These are phyloP conservation scores for Blastomyces parvus DNA, from an alignment of 2,329 filamentous ascomycete genomes.

Conservation along the genomic window DNA sequence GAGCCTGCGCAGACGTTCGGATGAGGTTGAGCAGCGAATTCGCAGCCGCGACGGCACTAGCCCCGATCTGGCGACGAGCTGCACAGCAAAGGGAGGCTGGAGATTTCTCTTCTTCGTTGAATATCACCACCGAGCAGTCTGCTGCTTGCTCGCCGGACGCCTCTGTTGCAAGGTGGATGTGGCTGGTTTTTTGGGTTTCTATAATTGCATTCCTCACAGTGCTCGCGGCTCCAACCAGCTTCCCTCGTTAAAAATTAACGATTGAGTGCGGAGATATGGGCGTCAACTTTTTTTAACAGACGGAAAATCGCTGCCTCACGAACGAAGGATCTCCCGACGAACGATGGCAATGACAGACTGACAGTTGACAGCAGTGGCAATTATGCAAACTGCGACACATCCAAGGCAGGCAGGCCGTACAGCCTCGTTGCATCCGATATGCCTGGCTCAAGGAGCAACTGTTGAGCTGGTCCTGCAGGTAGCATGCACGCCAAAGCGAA, in stretches of 20 bases:
- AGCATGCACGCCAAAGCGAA: conserved; percentile 13
- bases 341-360: conserved; percentile 20
- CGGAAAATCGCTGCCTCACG: background rate
- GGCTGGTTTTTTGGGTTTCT: background rate
- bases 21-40: background rate
- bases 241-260: background rate
- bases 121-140: background rate
- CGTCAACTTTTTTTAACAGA: background rate
- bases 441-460: background rate
- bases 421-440: conserved; percentile 1
- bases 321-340: background rate
- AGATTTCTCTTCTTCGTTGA: too few species aligned
- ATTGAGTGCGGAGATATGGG: background rate
- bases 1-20: background rate
- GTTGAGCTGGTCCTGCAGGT: conserved; percentile 18
- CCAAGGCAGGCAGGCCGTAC: too few species aligned
- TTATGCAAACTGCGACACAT: conserved; percentile 4
- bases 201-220: background rate
- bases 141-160: background rate
- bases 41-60: background rate
- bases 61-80: background rate
- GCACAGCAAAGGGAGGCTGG: background rate
- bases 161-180: background rate
- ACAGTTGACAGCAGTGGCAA: conserved; percentile 19
- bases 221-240: background rate